Percentiles rank a stretch among this genome's conserved stretches.
These are phyloP conservation scores for Phytophthora sp. DNA, from an alignment of 352 stramenopile species.

Conservation along the genomic window DNA sequence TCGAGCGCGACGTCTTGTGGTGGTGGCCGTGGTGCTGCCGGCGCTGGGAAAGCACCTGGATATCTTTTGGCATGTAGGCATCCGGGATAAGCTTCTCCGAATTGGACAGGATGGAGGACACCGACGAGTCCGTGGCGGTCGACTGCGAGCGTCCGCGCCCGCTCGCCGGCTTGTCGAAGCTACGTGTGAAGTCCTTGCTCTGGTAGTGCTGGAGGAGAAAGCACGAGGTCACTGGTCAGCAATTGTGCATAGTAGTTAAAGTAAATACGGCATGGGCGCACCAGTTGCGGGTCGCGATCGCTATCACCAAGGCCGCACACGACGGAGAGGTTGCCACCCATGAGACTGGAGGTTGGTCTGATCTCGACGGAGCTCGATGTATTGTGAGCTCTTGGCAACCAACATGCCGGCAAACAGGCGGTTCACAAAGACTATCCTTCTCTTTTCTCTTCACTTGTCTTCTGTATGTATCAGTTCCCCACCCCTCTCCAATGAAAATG, in stretches of 20 bases:
- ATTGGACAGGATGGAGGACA: constrained; percentile 69
- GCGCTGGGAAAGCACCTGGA: constrained; percentile 65
- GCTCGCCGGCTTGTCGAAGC: constrained; percentile 27
- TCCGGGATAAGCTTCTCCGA: constrained; percentile 67
- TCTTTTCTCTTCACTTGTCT: background rate
- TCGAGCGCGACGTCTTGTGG: constrained; percentile 26
- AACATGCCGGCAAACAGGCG: constrained; percentile 1
- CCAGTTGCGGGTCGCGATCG: constrained; percentile 28
- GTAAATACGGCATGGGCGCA: constrained; percentile 3
- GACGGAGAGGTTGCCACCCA: constrained; percentile 33
- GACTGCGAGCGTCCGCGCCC: constrained; percentile 48
- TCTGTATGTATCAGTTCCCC: too few relatives aligned
- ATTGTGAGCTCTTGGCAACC: constrained; percentile 13
- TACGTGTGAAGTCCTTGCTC: constrained; percentile 38
- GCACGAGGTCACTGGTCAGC: background rate
- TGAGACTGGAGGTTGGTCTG: constrained; percentile 3
- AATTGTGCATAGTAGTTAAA: background rate
- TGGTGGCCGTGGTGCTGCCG: constrained; percentile 43
- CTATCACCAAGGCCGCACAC: constrained; percentile 25
- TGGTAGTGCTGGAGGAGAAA: constrained; percentile 23
- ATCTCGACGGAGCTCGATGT: constrained; percentile 12
- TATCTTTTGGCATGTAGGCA: constrained; percentile 63
- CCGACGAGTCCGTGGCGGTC: constrained; percentile 48
- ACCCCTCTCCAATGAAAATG: too few relatives aligned
- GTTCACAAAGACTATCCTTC: constrained; percentile 1